Evolutionary conservation across 1,284 basidiomycete species (phyloP).

Genomic region (Agroathelia rolfsii): DNA sequence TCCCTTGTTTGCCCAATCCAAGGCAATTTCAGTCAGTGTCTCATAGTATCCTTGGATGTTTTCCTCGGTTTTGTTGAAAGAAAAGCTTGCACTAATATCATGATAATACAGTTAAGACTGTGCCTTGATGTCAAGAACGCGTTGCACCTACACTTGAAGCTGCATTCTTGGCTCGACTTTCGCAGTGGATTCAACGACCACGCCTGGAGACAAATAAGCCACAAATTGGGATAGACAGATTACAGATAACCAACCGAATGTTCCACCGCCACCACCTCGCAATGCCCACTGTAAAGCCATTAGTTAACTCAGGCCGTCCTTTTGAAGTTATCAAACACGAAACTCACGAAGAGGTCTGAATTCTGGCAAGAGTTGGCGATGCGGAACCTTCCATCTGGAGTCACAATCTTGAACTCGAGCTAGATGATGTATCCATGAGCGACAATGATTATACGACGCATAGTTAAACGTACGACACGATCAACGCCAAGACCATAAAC

Average conservation of each 20-base stretch:
- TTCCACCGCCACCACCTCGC: conserved; percentile 20
- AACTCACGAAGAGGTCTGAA: conserved; percentile 31
- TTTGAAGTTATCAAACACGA: too few relatives aligned
- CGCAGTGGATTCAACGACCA: conserved; percentile 8
- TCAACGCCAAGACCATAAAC: conserved; percentile 29
- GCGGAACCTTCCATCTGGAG: conserved; percentile 27
- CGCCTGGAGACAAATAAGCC: too few relatives aligned
- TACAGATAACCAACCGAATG: too few relatives aligned
- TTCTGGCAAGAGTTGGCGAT: conserved; percentile 31
- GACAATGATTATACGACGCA: too few relatives aligned
- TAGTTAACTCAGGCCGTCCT: too few relatives aligned
- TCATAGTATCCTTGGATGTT: conserved; percentile 14
- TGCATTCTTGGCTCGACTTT: conserved; percentile 7
- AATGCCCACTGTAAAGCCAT: too few relatives aligned
- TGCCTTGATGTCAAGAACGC: too few relatives aligned
- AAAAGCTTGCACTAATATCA: conserved; percentile 15
- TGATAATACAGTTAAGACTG: too few relatives aligned
- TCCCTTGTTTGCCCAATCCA: conserved; percentile 35
- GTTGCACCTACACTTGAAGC: conserved; percentile 7
- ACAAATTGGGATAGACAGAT: too few relatives aligned
- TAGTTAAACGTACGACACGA: conserved; percentile 27
- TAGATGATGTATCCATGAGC: too few relatives aligned
- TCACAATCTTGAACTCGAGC: conserved; percentile 33
- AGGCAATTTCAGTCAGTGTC: conserved; percentile 25
- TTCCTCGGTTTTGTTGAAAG: conserved; percentile 10